Evolutionary conservation across 257 asterid genomes (phyloP).

Genomic region (Capsicum chinense): DNA sequence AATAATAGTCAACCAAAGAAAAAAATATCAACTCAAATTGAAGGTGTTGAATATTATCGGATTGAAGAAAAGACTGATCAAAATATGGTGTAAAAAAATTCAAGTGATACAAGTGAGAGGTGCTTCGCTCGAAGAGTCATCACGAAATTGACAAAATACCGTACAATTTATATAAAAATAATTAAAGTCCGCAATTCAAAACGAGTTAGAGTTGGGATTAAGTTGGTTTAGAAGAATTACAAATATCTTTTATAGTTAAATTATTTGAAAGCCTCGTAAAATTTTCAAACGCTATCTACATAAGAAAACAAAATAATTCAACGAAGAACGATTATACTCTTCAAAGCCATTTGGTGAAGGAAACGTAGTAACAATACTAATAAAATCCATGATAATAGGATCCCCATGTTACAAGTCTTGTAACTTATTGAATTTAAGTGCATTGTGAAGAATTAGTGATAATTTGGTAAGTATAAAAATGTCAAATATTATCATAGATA

Average conservation of each 20-base stretch:
- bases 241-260: too few species aligned
- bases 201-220: neutral
- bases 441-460: neutral
- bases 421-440: neutral
- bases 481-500: neutral
- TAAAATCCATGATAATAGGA: too few species aligned
- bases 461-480: neutral
- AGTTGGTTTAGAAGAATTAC: neutral
- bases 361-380: too few species aligned
- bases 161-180: neutral
- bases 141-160: neutral
- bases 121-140: neutral
- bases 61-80: neutral
- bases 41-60: neutral
- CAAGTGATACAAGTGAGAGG: neutral
- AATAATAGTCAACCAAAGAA: too few species aligned
- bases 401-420: too few species aligned
- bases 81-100: neutral
- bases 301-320: too few species aligned
- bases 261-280: too few species aligned
- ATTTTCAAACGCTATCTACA: too few species aligned
- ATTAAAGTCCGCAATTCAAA: neutral
- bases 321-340: too few species aligned
- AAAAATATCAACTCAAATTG: neutral
- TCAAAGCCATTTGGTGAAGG: too few species aligned